These are phyloP conservation scores for Neurospora crassa DNA, from an alignment of 2,329 filamentous ascomycete genomes.

Conservation along the genomic window DNA sequence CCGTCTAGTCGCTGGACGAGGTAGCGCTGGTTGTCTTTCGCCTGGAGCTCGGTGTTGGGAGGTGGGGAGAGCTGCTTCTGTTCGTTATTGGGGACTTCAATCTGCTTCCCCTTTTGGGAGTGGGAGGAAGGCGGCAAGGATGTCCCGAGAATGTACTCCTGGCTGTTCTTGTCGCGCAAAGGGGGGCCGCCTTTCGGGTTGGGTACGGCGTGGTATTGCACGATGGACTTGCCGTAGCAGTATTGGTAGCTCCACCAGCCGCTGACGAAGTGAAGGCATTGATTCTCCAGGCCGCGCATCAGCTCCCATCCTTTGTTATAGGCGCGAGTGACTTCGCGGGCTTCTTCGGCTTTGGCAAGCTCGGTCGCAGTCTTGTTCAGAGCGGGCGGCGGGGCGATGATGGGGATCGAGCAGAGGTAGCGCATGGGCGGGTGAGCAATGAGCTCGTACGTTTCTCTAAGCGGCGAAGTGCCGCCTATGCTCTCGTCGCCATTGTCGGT, in stretches of 20 bases:
- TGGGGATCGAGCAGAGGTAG: slow-evolving; percentile 79
- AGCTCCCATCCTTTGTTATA: slow-evolving; percentile 72
- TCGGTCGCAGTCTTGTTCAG: slow-evolving; percentile 59
- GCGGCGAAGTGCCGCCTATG: slow-evolving; percentile 25
- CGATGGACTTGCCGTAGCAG: slow-evolving; percentile 79
- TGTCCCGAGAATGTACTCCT: slow-evolving; percentile 67
- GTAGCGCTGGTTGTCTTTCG: slow-evolving; percentile 76
- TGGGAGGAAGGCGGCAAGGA: slow-evolving; percentile 26
- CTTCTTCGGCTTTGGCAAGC: slow-evolving; percentile 62
- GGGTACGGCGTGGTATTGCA: slow-evolving; percentile 81
- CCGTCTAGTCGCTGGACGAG: slow-evolving; percentile 72
- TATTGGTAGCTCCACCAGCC: slow-evolving; percentile 98
- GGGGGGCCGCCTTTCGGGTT: slow-evolving; percentile 62
- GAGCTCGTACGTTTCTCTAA: slow-evolving; percentile 54
- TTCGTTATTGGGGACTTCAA: slow-evolving; percentile 7
- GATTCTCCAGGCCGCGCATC: slow-evolving; percentile 64
- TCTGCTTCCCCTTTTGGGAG: slow-evolving; percentile 16
- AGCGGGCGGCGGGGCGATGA: slow-evolving; percentile 46
- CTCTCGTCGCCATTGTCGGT: slow-evolving; percentile 20
- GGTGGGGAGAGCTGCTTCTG: slow-evolving; percentile 18
- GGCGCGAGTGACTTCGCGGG: slow-evolving; percentile 69
- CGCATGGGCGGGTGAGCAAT: slow-evolving; percentile 60
- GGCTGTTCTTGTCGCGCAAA: slow-evolving; percentile 63
- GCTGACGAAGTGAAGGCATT: slow-evolving; percentile 70
- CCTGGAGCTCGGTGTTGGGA: slow-evolving; percentile 57